Conservation (phyloP, 257 asterid genomes). For the Solanum paucissectum region DNA sequence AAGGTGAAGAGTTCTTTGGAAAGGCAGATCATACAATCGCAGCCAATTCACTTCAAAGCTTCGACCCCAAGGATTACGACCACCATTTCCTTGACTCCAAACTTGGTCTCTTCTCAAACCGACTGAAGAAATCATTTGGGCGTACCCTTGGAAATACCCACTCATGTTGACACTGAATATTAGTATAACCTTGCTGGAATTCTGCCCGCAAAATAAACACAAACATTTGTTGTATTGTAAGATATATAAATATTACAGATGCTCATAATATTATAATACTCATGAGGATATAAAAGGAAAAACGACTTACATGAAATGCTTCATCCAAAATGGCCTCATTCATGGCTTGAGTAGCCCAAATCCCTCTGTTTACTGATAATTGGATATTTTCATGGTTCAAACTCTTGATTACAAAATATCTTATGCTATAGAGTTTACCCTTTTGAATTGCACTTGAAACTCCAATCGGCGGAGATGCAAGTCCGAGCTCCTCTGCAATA, state of each 20-base stretch:
- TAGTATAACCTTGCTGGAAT: conserved; percentile 84
- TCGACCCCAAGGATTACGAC: conserved; percentile 82
- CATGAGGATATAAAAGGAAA: conserved; percentile 6
- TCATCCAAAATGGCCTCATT: conserved; percentile 95
- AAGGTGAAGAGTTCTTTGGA: conserved; percentile 86
- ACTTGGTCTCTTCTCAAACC: conserved; percentile 80
- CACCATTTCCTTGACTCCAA: conserved; percentile 78
- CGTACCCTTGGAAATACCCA: conserved; percentile 99
- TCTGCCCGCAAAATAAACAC: conserved; percentile 33
- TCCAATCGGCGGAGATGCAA: conserved; percentile 36
- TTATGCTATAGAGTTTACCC: conserved; percentile 30
- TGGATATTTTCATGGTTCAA: conserved; percentile 81
- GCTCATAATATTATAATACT: not conserved
- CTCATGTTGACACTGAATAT: conserved; percentile 97
- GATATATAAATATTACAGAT: not conserved
- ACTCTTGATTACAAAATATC: conserved; percentile 95
- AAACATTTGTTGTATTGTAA: not conserved
- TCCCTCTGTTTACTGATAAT: conserved; percentile 65
- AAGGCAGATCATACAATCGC: conserved; percentile 63
- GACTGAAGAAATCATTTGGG: conserved; percentile 81
- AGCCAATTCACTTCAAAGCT: conserved; percentile 87
- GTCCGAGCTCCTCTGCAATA: conserved; percentile 34
- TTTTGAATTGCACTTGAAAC: conserved; percentile 40
- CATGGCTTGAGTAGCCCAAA: conserved; percentile 99
- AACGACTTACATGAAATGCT: conserved; percentile 72